phyloP scores from a whole-genome alignment of 176 grass and related monocot genomes.

The Eremochloa ophiuroides region DNA sequence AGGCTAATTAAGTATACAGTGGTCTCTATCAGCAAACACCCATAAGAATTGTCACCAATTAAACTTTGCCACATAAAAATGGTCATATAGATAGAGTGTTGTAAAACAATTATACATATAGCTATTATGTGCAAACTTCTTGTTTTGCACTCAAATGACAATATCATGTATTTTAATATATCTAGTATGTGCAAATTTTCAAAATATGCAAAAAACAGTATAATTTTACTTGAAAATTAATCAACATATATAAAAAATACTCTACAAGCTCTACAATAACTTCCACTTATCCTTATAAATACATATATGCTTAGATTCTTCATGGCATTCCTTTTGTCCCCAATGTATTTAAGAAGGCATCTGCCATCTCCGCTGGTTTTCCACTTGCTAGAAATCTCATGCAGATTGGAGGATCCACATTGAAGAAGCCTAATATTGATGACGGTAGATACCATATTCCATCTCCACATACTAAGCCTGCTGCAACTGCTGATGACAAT shows the following conservation, averaged over 20 bases:
- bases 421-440: conserved; percentile 2
- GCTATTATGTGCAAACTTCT: background rate
- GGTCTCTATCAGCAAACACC: too few species aligned
- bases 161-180: background rate
- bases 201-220: background rate
- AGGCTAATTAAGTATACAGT: too few species aligned
- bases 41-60: too few species aligned
- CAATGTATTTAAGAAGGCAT: conserved; percentile 21
- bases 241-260: background rate
- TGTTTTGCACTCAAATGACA: background rate
- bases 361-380: background rate
- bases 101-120: background rate
- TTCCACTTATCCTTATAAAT: background rate
- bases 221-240: background rate
- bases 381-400: conserved; percentile 45
- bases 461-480: conserved; percentile 41
- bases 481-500: conserved; percentile 23
- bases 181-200: background rate
- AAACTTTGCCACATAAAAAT: too few species aligned
- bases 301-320: background rate
- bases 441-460: conserved; percentile 38
- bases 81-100: too few species aligned
- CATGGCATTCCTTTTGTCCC: background rate
- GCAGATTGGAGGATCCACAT: conserved; percentile 47
- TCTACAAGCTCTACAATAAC: background rate